A percentile compares a stretch with the other conserved stretches of the same genome.
Evolutionary conservation across 345 rosid genomes (phyloP).

Genomic region (Excoecaria agallocha): DNA sequence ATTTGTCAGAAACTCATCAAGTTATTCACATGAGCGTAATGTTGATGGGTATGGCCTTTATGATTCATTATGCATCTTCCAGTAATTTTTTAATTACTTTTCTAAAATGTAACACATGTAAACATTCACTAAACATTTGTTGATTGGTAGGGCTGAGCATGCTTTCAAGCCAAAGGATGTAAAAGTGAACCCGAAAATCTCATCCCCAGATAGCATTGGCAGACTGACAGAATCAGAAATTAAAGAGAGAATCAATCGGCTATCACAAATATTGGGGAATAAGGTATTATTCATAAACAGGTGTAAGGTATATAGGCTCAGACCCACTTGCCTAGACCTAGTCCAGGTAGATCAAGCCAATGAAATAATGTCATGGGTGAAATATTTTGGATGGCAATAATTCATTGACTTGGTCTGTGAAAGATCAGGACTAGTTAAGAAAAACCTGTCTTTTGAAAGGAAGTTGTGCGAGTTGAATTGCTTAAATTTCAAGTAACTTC

Average conservation of each 20-base stretch:
- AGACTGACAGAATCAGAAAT: constrained; percentile 69
- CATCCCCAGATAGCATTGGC: constrained; percentile 44
- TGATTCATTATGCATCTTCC: constrained; percentile 4
- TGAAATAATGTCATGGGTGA: no score
- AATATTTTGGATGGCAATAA: no score
- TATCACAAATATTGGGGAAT: constrained; percentile 49
- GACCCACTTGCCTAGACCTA: no score
- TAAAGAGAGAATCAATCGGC: constrained; percentile 58
- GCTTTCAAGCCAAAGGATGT: constrained; percentile 92
- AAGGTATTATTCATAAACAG: constrained; percentile 45
- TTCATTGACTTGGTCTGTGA: no score
- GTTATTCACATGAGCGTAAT: constrained; percentile 37
- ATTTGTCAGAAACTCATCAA: constrained; percentile 40
- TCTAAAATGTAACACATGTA: background rate
- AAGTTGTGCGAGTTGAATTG: background rate
- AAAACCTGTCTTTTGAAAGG: no score
- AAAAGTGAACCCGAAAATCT: constrained; percentile 40
- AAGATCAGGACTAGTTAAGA: no score
- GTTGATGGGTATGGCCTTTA: constrained; percentile 58
- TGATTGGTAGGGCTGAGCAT: constrained; percentile 53
- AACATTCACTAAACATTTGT: constrained; percentile 3
- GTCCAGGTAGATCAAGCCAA: no score
- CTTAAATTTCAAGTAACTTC: background rate
- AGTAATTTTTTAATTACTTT: background rate
- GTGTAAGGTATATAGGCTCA: background rate